phyloP scores from a whole-genome alignment of 805 yeast genomes.

The Wickerhamiella azymoides region DNA sequence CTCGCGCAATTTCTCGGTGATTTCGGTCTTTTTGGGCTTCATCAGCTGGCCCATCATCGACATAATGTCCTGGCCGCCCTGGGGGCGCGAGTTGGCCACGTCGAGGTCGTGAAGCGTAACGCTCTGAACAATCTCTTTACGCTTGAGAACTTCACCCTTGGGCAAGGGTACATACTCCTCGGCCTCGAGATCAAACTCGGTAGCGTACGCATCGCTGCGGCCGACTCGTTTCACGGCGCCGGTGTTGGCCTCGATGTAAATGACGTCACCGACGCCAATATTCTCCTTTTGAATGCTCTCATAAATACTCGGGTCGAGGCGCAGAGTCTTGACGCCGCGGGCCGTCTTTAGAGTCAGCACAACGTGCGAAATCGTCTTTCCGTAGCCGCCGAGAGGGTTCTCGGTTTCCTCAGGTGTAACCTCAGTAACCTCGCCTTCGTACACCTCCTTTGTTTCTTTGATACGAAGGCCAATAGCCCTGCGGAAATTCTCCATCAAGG shows the following conservation, averaged over 20 bases:
- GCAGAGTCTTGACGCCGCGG: constrained; percentile 75
- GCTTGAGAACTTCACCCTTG: constrained; percentile 96
- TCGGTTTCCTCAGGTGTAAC: constrained; percentile 92
- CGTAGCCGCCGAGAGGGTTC: constrained; percentile 94
- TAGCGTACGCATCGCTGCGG: constrained; percentile 95
- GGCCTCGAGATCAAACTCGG: constrained; percentile 96
- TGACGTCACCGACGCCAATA: constrained; percentile 90
- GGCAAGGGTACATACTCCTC: constrained; percentile 98
- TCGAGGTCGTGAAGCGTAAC: constrained; percentile 94
- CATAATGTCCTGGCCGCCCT: constrained; percentile 92
- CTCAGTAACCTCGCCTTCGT: constrained; percentile 96
- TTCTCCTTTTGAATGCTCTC: constrained; percentile 91
- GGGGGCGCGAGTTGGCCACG: constrained; percentile 89
- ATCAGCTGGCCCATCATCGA: constrained; percentile 94
- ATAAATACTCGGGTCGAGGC: constrained; percentile 85
- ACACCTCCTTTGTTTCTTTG: constrained; percentile 93
- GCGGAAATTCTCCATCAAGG: constrained; percentile 90
- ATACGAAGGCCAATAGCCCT: constrained; percentile 92
- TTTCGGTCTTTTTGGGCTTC: constrained; percentile 93
- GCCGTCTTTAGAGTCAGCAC: constrained; percentile 87
- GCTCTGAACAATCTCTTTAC: constrained; percentile 95
- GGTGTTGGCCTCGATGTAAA: constrained; percentile 92
- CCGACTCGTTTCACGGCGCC: constrained; percentile 97
- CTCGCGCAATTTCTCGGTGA: constrained; percentile 83
- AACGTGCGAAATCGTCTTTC: constrained; percentile 90